phyloP scores from a whole-genome alignment of 371 early-diverging fungal species.

The Mucor circinelloides region DNA sequence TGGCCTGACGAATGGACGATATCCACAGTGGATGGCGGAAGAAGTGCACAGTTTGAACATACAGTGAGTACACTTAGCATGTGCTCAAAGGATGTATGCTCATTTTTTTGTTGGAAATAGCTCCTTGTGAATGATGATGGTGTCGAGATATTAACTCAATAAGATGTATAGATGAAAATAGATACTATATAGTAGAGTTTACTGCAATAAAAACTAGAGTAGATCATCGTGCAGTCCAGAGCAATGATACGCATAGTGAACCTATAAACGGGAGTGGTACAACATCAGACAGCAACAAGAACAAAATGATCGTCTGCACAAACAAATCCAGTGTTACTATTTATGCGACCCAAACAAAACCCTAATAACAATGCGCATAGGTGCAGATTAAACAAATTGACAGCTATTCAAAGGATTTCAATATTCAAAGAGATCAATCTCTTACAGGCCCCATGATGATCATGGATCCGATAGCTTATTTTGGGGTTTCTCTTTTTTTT shows the following conservation, averaged over 20 bases:
- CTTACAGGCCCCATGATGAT: neutral
- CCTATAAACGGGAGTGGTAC: too few species aligned
- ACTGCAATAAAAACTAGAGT: too few species aligned
- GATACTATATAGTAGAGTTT: too few species aligned
- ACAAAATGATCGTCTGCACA: neutral
- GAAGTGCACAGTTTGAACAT: conserved; percentile 83
- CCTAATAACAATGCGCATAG: neutral
- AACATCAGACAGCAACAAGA: neutral
- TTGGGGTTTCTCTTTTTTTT: neutral
- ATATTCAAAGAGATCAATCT: neutral
- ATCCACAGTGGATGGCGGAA: conserved; percentile 77
- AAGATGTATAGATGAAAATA: neutral
- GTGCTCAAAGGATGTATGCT: neutral
- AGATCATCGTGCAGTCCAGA: too few species aligned
- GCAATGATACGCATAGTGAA: too few species aligned
- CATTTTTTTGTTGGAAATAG: conserved; percentile 26
- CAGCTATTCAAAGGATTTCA: neutral
- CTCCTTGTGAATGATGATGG: conserved; percentile 70
- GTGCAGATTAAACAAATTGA: neutral
- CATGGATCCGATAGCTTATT: neutral
- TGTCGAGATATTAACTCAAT: conserved; percentile 70
- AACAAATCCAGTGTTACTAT: neutral
- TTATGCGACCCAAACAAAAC: neutral
- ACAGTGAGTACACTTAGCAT: conserved; percentile 23
- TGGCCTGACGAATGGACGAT: conserved; percentile 94